These are phyloP conservation scores for Neurospora sp. DNA, from an alignment of 495 filamentous ascomycete genomes.

Conservation along the genomic window DNA sequence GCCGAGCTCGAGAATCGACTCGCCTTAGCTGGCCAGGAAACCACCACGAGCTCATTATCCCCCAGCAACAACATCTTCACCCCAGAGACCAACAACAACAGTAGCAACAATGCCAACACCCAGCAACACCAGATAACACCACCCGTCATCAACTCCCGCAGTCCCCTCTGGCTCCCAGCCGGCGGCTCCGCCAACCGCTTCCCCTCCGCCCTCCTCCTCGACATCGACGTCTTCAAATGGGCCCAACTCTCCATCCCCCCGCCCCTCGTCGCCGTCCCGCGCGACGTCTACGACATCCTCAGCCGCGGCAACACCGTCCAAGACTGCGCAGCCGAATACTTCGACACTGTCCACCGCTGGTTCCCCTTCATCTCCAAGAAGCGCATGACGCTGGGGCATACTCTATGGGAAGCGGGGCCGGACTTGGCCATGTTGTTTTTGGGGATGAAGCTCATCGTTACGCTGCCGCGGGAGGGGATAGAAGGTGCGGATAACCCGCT, in stretches of 20 bases:
- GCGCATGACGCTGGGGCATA: conserved; percentile 29
- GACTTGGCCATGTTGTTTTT: conserved; percentile 40
- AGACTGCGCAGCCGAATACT: conserved; percentile 21
- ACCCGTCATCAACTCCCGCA: not conserved
- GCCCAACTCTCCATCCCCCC: conserved; percentile 20
- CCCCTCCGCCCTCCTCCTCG: conserved; percentile 24
- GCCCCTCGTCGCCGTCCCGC: conserved; percentile 18
- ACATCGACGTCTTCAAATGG: conserved; percentile 26
- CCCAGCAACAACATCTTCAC: not conserved
- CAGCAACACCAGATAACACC: conserved; percentile 4
- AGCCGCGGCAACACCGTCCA: conserved; percentile 20
- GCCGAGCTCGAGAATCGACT: conserved; percentile 30
- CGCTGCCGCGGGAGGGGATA: conserved; percentile 15
- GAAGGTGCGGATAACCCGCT: conserved; percentile 18
- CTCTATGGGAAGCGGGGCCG: conserved; percentile 32
- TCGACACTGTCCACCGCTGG: conserved; percentile 32
- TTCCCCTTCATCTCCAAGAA: conserved; percentile 44
- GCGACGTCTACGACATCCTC: conserved; percentile 26
- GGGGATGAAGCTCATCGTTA: conserved; percentile 37
- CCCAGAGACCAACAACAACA: not conserved
- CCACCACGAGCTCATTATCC: not conserved
- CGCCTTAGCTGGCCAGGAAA: not conserved
- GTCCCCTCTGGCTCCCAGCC: conserved; percentile 5
- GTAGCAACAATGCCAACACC: not conserved
- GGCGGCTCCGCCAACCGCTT: conserved; percentile 3